These are phyloP conservation scores for Fusarium cyanostomum DNA, from an alignment of 2,329 filamentous ascomycete species.

Conservation along the genomic window DNA sequence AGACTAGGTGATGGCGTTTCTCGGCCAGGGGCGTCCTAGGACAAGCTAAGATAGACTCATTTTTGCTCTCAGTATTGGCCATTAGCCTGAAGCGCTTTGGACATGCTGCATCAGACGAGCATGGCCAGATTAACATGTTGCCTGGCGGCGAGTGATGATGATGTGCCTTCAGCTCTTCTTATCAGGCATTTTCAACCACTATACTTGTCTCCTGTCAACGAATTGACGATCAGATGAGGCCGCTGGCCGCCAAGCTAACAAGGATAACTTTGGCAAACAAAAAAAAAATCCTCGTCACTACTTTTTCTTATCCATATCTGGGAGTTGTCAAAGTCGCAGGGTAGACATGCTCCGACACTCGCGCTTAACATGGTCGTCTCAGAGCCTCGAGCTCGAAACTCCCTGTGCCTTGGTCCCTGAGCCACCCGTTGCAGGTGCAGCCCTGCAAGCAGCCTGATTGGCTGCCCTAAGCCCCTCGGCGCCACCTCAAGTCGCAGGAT, in stretches of 20 bases:
- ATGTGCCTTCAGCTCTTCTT: not conserved
- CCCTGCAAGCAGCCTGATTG: constrained; percentile 24
- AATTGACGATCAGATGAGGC: not conserved
- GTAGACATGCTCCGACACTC: constrained; percentile 27
- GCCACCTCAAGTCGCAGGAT: constrained; percentile 12
- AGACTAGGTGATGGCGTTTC: not conserved
- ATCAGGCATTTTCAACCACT: not conserved
- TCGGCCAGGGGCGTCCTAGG: not conserved
- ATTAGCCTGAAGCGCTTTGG: not conserved
- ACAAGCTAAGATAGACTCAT: not conserved
- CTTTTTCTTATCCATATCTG: not conserved
- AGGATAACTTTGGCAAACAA: not conserved
- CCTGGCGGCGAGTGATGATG: not conserved
- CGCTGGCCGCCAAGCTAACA: not conserved
- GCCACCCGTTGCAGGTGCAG: constrained; percentile 19
- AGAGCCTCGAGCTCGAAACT: constrained; percentile 39
- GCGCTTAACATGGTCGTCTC: constrained; percentile 31
- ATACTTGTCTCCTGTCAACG: not conserved
- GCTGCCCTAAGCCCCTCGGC: constrained; percentile 12
- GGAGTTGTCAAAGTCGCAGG: constrained; percentile 15
- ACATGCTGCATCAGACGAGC: not conserved
- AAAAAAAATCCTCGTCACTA: not conserved
- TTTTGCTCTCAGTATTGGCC: not conserved
- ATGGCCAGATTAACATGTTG: not conserved
- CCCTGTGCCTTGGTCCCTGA: constrained; percentile 32